A percentile compares a stretch with the other conserved stretches of the same genome.
These are phyloP conservation scores for Solanum commersonii DNA, from an alignment of 257 asterid species.

Conservation along the genomic window DNA sequence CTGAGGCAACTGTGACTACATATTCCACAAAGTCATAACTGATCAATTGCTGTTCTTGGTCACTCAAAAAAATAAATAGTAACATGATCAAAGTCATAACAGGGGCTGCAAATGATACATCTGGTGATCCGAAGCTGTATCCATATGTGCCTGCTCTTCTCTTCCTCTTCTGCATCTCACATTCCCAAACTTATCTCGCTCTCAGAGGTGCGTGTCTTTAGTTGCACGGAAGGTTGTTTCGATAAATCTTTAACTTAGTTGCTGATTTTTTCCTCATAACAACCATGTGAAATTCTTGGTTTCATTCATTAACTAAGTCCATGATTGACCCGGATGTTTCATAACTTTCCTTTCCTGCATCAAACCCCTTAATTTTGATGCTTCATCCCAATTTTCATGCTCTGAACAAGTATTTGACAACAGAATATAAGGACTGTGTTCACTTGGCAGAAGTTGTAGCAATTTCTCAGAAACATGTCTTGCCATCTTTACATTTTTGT, in stretches of 20 bases:
- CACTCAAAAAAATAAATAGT: background rate
- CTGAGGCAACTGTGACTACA: background rate
- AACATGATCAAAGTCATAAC: background rate
- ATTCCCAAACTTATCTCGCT: background rate
- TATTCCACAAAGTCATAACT: background rate
- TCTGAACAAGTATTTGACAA: conserved; percentile 50
- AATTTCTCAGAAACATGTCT: conserved; percentile 48
- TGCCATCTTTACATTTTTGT: conserved; percentile 52
- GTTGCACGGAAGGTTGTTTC: background rate
- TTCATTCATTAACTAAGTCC: conserved; percentile 29
- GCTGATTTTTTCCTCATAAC: background rate
- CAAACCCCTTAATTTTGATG: conserved; percentile 39
- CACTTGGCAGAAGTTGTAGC: conserved; percentile 35
- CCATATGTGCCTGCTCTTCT: background rate
- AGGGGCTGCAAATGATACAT: background rate
- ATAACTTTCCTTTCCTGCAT: conserved; percentile 35
- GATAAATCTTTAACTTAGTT: background rate
- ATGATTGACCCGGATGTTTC: conserved; percentile 58
- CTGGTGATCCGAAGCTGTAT: background rate
- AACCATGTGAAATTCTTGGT: background rate
- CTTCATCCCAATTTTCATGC: conserved; percentile 46
- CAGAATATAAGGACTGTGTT: conserved; percentile 34
- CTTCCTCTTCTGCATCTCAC: background rate
- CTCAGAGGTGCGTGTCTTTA: background rate
- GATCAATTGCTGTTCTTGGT: background rate